phyloP scores from a whole-genome alignment of 108 stramenopile genomes.

The Aurantiochytrium sp. region DNA sequence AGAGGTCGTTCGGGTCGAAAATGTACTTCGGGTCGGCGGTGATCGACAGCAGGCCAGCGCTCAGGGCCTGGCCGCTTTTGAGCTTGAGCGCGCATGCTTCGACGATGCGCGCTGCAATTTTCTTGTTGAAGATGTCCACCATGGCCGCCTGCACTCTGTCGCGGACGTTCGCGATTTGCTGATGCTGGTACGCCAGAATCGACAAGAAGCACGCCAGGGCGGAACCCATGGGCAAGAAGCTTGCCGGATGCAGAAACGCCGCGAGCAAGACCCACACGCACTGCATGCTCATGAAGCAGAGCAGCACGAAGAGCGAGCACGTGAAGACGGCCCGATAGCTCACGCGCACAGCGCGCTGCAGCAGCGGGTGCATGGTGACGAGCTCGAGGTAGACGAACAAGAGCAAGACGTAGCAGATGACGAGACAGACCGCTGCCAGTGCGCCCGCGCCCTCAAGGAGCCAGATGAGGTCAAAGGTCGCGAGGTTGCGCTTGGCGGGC shows the following conservation, averaged over 20 bases:
- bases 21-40: neutral
- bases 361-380: neutral
- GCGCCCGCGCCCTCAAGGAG: neutral
- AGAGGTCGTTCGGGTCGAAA: neutral
- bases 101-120: neutral
- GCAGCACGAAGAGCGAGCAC: neutral
- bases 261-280: conserved; percentile 2
- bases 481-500: neutral
- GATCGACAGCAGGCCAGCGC: neutral
- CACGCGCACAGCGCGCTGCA: neutral
- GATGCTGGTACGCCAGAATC: neutral
- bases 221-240: neutral
- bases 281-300: neutral
- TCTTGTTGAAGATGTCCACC: neutral
- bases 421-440: neutral
- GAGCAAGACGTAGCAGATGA: neutral
- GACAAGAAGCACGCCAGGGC: neutral
- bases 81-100: neutral
- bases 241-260: neutral
- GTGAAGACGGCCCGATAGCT: neutral
- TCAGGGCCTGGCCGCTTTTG: neutral
- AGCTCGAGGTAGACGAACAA: neutral
- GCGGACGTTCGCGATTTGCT: neutral
- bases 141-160: neutral
- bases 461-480: neutral